Percentiles rank a stretch among this genome's conserved stretches.
Conservation (phyloP, 345 rosid species). For the Eucalyptus grandis region DNA sequence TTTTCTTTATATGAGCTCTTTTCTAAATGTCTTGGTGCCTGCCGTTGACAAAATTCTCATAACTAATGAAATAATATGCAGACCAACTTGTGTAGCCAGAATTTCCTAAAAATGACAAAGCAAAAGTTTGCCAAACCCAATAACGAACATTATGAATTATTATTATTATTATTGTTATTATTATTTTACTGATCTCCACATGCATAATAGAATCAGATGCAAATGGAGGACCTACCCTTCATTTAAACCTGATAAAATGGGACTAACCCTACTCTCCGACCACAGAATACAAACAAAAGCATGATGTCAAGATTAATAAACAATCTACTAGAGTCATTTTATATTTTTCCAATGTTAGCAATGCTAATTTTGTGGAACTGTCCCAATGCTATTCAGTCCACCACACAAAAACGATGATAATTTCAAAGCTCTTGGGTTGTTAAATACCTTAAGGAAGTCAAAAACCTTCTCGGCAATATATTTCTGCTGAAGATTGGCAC, state of each 20-base stretch:
- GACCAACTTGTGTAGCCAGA: background rate
- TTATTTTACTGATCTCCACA: background rate
- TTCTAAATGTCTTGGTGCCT: background rate
- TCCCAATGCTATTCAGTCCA: background rate
- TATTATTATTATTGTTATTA: too few relatives aligned
- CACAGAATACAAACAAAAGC: background rate
- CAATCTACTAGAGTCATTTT: background rate
- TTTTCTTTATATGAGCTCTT: background rate
- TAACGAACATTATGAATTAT: background rate
- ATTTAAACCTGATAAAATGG: background rate
- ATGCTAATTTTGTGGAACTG: background rate
- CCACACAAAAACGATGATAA: background rate
- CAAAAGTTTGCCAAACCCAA: background rate
- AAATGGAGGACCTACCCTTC: background rate
- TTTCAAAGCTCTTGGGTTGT: background rate
- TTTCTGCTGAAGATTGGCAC: conserved; percentile 41
- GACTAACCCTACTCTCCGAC: background rate
- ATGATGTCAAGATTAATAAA: background rate
- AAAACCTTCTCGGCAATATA: conserved; percentile 37
- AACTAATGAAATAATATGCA: background rate
- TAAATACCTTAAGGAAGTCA: conserved; percentile 34
- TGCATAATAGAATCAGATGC: background rate
- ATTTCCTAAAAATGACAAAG: background rate
- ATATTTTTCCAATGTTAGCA: background rate
- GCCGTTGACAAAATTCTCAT: background rate